Conservation (phyloP, 192 early-diverging fungal genomes). For the Gigaspora rosea region DNA sequence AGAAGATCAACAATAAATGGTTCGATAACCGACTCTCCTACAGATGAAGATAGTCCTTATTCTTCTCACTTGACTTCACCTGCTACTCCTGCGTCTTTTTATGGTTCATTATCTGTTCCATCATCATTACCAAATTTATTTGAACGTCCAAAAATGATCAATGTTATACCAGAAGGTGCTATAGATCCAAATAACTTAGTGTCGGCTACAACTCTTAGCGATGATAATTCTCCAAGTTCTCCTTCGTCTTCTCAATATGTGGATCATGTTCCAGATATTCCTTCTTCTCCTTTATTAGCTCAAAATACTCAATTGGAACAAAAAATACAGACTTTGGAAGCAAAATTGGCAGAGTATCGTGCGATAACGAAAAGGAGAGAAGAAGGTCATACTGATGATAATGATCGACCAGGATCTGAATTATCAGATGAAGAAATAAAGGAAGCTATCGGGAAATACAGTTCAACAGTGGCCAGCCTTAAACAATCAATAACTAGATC, state of each 20-base stretch:
- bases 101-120: constrained; percentile 36
- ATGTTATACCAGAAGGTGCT: constrained; percentile 54
- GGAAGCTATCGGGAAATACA: constrained; percentile 49
- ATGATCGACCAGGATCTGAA: constrained; percentile 33
- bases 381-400: constrained; percentile 11
- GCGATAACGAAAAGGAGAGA: constrained; percentile 9
- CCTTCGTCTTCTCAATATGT: constrained; percentile 31
- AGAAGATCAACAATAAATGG: constrained; percentile 34
- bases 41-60: constrained; percentile 31
- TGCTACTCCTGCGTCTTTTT: constrained; percentile 36
- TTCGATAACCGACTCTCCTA: constrained; percentile 45
- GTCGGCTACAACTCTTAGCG: constrained; percentile 52
- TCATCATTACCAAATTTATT: constrained; percentile 38
- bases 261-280: constrained; percentile 59
- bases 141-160: constrained; percentile 33
- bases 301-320: constrained; percentile 53
- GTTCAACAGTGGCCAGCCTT: constrained; percentile 44
- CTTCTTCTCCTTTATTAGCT: constrained; percentile 54
- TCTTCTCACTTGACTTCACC: constrained; percentile 40
- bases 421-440: constrained; percentile 45
- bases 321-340: constrained; percentile 41
- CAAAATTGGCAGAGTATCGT: constrained; percentile 41
- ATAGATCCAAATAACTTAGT: constrained; percentile 59
- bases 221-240: constrained; percentile 38
- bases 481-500: constrained; percentile 56